Percentiles rank a stretch among this genome's conserved stretches.
These are phyloP conservation scores for Moesziomyces sp. DNA, from an alignment of 1,284 basidiomycete genomes.

Conservation along the genomic window DNA sequence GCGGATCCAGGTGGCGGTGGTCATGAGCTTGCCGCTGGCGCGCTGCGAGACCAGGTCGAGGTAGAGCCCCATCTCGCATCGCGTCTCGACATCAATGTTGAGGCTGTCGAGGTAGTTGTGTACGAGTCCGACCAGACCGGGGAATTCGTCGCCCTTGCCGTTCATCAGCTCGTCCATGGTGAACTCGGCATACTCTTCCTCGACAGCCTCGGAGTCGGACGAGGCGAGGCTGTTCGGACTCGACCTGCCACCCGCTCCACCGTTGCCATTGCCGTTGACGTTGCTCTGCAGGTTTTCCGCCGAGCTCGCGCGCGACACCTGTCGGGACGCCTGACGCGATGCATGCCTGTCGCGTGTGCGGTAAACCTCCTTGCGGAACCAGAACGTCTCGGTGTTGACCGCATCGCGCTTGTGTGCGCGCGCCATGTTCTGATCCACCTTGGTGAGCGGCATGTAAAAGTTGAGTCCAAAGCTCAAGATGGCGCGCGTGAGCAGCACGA, in stretches of 20 bases:
- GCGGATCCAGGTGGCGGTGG: conserved; percentile 92
- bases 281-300: conserved; percentile 20
- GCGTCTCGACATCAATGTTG: conserved; percentile 78
- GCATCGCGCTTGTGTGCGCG: conserved; percentile 88
- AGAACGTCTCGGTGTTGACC: conserved; percentile 79
- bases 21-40: conserved; percentile 89
- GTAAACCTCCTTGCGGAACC: conserved; percentile 88
- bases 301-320: conserved; percentile 20
- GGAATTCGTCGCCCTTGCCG: conserved; percentile 82
- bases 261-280: conserved; percentile 7
- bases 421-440: conserved; percentile 97
- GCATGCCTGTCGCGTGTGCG: conserved; percentile 69
- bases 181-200: conserved; percentile 91
- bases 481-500: conserved; percentile 91
- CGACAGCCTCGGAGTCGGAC: conserved; percentile 8
- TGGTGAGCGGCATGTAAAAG: conserved; percentile 96
- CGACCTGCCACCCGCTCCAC: conserved; percentile 6
- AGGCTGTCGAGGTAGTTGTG: conserved; percentile 87
- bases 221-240: conserved; percentile 34
- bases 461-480: conserved; percentile 91
- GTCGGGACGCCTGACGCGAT: conserved; percentile 45
- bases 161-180: conserved; percentile 92
- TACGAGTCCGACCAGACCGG: conserved; percentile 86
- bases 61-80: conserved; percentile 74
- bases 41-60: conserved; percentile 70